Percentiles rank a stretch among this genome's conserved stretches.
Evolutionary conservation across 1,139 yeast species (phyloP).

Genomic region (Suhomyces chickasaworum): DNA sequence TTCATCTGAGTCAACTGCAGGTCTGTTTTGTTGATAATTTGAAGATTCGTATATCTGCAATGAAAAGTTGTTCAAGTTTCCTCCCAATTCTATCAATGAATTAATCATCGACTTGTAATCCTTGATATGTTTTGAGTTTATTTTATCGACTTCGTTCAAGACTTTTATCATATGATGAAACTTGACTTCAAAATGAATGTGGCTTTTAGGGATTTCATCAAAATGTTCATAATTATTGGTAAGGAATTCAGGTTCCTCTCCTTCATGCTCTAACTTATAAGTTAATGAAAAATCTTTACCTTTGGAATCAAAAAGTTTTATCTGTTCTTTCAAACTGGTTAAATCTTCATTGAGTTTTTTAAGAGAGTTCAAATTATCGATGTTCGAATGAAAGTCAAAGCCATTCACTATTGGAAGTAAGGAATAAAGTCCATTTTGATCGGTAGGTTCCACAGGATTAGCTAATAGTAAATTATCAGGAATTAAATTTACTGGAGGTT

Average conservation of each 20-base stretch:
- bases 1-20: conserved; percentile 7
- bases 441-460: conserved; percentile 48
- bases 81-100: conserved; percentile 46
- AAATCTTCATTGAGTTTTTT: conserved; percentile 42
- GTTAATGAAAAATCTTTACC: conserved; percentile 18
- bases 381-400: conserved; percentile 34
- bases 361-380: conserved; percentile 37
- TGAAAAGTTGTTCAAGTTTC: conserved; percentile 50
- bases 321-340: conserved; percentile 37
- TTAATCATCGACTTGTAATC: conserved; percentile 33
- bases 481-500: conserved; percentile 46
- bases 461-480: conserved; percentile 46
- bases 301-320: conserved; percentile 36
- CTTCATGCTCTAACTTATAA: conserved; percentile 12
- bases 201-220: conserved; percentile 35
- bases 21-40: conserved; percentile 13
- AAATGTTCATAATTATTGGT: conserved; percentile 18
- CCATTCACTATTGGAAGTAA: conserved; percentile 44
- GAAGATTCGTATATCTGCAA: conserved; percentile 42
- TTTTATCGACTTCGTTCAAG: conserved; percentile 36
- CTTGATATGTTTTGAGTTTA: conserved; percentile 36
- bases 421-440: conserved; percentile 48
- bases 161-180: conserved; percentile 39
- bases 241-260: conserved; percentile 12
- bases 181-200: conserved; percentile 38